Evolutionary conservation across 257 asterid species (phyloP).

Genomic region (Verbascum thapsus): DNA sequence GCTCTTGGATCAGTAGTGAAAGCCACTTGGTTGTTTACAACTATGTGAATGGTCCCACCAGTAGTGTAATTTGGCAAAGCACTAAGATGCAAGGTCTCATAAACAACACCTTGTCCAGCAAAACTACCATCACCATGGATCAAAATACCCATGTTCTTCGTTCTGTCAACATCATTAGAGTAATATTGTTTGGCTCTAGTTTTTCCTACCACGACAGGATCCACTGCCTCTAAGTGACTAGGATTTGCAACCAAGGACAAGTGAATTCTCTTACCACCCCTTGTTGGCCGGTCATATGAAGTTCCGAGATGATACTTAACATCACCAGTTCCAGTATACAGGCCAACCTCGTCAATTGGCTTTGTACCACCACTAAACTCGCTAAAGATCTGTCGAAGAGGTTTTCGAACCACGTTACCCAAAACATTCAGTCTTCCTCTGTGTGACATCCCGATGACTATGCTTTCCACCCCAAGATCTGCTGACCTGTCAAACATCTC

Average conservation of each 20-base stretch:
- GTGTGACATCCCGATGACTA: conserved; percentile 97
- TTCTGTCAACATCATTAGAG: conserved; percentile 74
- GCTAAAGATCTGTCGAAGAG: conserved; percentile 85
- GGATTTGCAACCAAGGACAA: conserved; percentile 95
- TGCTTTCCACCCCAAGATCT: conserved; percentile 94
- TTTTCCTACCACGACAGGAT: conserved; percentile 91
- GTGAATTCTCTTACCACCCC: conserved; percentile 95
- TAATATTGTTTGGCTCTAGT: conserved; percentile 94
- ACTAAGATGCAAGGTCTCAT: conserved; percentile 96
- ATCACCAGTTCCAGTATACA: conserved; percentile 96
- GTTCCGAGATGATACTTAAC: conserved; percentile 97
- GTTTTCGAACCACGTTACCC: conserved; percentile 93
- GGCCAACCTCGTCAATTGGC: conserved; percentile 85
- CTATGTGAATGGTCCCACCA: conserved; percentile 97
- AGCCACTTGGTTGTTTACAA: conserved; percentile 96
- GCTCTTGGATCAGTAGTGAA: conserved; percentile 91
- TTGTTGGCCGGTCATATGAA: conserved; percentile 93
- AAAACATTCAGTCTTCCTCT: conserved; percentile 89
- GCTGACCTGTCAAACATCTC: conserved; percentile 97
- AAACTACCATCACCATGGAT: conserved; percentile 98
- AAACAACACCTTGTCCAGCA: conserved; percentile 98
- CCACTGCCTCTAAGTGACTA: conserved; percentile 97
- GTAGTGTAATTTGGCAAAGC: conserved; percentile 96
- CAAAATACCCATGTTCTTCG: conserved; percentile 78
- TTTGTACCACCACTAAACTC: conserved; percentile 92